phyloP scores from a whole-genome alignment of 1,139 yeast species.

The Kluyveromyces marxianus region DNA sequence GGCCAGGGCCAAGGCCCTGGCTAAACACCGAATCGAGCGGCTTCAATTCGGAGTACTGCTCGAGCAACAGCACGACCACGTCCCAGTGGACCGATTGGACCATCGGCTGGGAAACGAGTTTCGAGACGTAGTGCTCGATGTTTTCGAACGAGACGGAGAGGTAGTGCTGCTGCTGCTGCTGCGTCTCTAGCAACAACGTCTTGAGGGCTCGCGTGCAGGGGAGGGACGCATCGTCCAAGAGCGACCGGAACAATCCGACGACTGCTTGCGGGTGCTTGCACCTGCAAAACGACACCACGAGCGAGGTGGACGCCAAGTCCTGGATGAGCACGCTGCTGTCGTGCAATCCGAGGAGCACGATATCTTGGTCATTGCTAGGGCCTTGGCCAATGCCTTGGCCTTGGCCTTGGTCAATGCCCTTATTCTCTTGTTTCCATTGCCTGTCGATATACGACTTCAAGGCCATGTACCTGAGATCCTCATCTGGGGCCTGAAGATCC shows the following conservation, averaged over 20 bases:
- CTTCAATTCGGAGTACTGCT: not conserved
- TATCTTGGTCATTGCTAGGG: not conserved
- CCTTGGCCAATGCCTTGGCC: not conserved
- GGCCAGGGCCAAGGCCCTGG: not conserved
- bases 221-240: slow-evolving; percentile 2
- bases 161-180: not conserved
- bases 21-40: slow-evolving; percentile 1
- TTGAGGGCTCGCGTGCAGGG: slow-evolving; percentile 5
- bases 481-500: slow-evolving; percentile 1
- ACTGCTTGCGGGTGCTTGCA: not conserved
- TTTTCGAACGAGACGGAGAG: not conserved
- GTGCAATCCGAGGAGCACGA: not conserved
- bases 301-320: slow-evolving; percentile 2
- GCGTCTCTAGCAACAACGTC: slow-evolving; percentile 3
- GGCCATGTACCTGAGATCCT: slow-evolving; percentile 5
- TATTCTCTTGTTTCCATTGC: not conserved
- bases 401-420: not conserved
- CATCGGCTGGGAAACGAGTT: not conserved
- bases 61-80: slow-evolving; percentile 3
- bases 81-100: slow-evolving; percentile 6
- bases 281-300: slow-evolving; percentile 1
- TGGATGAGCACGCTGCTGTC: slow-evolving; percentile 4
- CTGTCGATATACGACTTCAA: slow-evolving; percentile 1
- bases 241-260: not conserved
- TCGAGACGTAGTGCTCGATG: not conserved